Percentiles rank a stretch among this genome's conserved stretches.
These are phyloP conservation scores for Ascochyta fabae DNA, from an alignment of 2,329 filamentous ascomycete species.

Conservation along the genomic window DNA sequence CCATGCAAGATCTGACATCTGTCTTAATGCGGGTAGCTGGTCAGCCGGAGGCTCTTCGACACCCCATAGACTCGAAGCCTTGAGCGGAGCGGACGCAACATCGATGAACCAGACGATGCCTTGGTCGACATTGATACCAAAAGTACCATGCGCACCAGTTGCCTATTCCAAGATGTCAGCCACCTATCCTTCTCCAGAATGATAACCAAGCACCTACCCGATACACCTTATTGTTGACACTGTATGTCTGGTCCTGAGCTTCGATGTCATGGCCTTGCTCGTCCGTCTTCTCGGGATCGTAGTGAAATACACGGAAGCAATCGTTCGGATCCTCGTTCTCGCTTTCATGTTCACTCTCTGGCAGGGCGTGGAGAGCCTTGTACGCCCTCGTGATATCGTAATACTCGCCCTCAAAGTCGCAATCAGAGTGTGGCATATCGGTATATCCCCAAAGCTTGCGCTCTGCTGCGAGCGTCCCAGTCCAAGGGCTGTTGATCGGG, in stretches of 20 bases:
- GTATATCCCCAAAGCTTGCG: conserved; percentile 17
- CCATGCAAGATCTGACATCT: conserved; percentile 22
- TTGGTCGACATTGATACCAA: conserved; percentile 15
- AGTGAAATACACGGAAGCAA: conserved; percentile 8
- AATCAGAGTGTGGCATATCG: conserved; percentile 2
- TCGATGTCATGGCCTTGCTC: not conserved
- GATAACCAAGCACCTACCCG: not conserved
- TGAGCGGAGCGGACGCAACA: not conserved
- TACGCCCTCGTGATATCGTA: conserved; percentile 5
- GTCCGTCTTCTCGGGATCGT: conserved; percentile 1
- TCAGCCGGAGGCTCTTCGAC: not conserved
- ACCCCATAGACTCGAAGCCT: not conserved
- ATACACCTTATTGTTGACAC: conserved; percentile 2
- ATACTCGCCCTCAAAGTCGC: conserved; percentile 9
- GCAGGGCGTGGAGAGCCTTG: conserved; percentile 5
- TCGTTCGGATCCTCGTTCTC: conserved; percentile 2
- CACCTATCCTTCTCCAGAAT: not conserved
- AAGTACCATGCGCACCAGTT: conserved; percentile 8
- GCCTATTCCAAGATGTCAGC: not conserved
- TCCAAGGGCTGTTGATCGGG: conserved; percentile 1
- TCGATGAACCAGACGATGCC: conserved; percentile 19
- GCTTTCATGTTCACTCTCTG: not conserved
- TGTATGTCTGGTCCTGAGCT: conserved; percentile 11
- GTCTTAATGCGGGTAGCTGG: conserved; percentile 4
- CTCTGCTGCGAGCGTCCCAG: conserved; percentile 9